Conservation (phyloP, 805 yeast species). For the Myxozyma udenii region DNA sequence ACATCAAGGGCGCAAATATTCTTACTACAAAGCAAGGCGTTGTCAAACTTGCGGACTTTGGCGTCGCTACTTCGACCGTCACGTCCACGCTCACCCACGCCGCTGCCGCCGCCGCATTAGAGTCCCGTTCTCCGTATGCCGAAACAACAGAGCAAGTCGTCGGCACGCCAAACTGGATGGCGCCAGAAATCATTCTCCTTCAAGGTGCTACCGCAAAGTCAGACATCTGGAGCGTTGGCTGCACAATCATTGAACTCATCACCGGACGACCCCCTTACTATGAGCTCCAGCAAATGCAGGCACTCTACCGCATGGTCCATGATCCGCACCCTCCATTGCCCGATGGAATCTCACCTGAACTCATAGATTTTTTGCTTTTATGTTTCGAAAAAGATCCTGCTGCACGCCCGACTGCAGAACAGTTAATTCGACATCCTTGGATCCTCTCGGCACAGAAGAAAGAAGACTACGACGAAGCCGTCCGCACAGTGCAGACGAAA, state of each 20-base stretch:
- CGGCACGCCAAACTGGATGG: slow-evolving; percentile 99
- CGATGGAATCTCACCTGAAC: slow-evolving; percentile 41
- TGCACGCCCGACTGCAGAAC: slow-evolving; percentile 53
- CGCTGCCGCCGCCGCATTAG: background rate
- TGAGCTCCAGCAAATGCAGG: slow-evolving; percentile 70
- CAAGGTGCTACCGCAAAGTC: slow-evolving; percentile 85
- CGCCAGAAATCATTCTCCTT: slow-evolving; percentile 86
- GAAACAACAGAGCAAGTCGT: slow-evolving; percentile 39
- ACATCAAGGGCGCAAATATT: slow-evolving; percentile 73
- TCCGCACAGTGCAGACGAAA: background rate
- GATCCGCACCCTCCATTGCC: slow-evolving; percentile 73
- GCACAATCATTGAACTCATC: slow-evolving; percentile 84
- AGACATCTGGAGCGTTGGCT: slow-evolving; percentile 78
- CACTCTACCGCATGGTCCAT: slow-evolving; percentile 77
- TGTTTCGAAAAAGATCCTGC: slow-evolving; percentile 73
- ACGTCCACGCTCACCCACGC: slow-evolving; percentile 22
- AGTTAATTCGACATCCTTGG: slow-evolving; percentile 51
- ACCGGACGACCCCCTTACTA: slow-evolving; percentile 82
- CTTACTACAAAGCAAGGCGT: slow-evolving; percentile 58
- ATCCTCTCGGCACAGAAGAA: slow-evolving; percentile 7
- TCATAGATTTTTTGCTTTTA: slow-evolving; percentile 56
- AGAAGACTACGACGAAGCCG: slow-evolving; percentile 7
- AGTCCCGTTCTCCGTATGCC: background rate
- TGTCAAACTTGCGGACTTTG: slow-evolving; percentile 74
- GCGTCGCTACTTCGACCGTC: slow-evolving; percentile 55